Evolutionary conservation across 805 yeast genomes (phyloP).

Genomic region (Lipomyces anomalus): DNA sequence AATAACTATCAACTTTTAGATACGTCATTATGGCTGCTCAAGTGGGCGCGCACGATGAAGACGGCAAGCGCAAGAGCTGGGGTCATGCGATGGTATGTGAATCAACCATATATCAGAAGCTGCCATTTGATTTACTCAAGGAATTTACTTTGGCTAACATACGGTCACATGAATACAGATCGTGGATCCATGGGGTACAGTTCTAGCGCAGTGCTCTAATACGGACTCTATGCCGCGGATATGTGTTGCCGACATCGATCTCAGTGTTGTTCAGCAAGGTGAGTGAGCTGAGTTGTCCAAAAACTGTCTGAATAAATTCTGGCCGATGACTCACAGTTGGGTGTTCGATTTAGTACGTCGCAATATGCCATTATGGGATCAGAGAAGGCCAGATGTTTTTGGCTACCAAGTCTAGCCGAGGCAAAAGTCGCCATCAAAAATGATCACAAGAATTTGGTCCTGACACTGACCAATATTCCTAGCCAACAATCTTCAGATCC

Average conservation of each 20-base stretch:
- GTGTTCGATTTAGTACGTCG: constrained; percentile 39
- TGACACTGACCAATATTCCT: no score
- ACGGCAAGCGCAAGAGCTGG: constrained; percentile 59
- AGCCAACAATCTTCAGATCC: no score
- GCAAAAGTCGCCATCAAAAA: no score
- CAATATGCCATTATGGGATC: constrained; percentile 74
- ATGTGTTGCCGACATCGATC: constrained; percentile 63
- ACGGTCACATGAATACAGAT: constrained; percentile 39
- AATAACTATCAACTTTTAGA: constrained; percentile 27
- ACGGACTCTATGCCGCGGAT: constrained; percentile 40
- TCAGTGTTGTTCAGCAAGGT: constrained; percentile 40
- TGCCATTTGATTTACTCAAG: not conserved
- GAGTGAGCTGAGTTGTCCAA: not conserved
- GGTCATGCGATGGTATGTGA: constrained; percentile 63
- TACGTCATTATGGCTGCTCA: constrained; percentile 91
- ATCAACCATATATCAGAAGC: not conserved
- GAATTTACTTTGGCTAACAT: no score
- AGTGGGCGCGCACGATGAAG: constrained; percentile 65
- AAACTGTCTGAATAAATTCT: not conserved
- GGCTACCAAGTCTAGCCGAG: constrained; percentile 25
- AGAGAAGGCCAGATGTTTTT: constrained; percentile 61
- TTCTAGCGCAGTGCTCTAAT: constrained; percentile 55
- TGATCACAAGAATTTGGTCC: no score
- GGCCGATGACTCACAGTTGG: not conserved
- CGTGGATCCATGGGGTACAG: constrained; percentile 87